Evolutionary conservation across 2,329 filamentous ascomycete species (phyloP), one percentile per base, ranked within the genome.

Genomic region (Aspergillus pseudonomiae): DNA sequence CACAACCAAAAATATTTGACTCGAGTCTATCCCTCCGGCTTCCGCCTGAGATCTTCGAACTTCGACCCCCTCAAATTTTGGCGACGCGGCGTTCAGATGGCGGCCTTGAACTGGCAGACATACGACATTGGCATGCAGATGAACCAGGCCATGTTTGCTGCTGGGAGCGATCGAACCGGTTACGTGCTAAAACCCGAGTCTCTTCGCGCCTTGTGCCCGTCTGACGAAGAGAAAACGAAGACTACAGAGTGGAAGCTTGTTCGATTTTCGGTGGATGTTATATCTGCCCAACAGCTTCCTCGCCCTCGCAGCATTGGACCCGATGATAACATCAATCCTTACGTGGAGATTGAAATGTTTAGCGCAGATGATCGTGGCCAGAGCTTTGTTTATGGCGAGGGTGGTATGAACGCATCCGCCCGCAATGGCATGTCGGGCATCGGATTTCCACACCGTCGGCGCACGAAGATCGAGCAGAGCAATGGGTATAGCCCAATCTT

Each of bases 121-220:
- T 97, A 96, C 73, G 95, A 98, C 74, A 85, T 96, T 21, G 93
- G 94, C 53, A 95, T 97, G 87, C 94, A 98, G 75, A 86, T 98
- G 77, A 98, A 98, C 76, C 91, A 95, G 70, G 95, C 95, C 73
- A 98, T 99, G 95, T 99, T 97, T 75, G 91, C 93, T 54, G 92
- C 92, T 63, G 92, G 93, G 50, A 89, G 86, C 14, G 95, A 97
- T 79, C 88, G 89, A 61, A 92, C 91, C 3, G 95, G 95, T 52
- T 99, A 98, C 73, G 93, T 98, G 16, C 86, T 97, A 59, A 99
- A 99, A 81, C 94, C 95, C 24, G 86, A 89, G 41, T 92, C 94
- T 74, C 88, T 97, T 65, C 91, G 94, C 28, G 63, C 71, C 7
- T 70, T 74, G 9, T 60, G 65, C 6, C 64, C 67, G 3, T 65